Evolutionary conservation across 345 rosid genomes (phyloP).

Genomic region (thale cress (Arabidopsis thaliana)): DNA sequence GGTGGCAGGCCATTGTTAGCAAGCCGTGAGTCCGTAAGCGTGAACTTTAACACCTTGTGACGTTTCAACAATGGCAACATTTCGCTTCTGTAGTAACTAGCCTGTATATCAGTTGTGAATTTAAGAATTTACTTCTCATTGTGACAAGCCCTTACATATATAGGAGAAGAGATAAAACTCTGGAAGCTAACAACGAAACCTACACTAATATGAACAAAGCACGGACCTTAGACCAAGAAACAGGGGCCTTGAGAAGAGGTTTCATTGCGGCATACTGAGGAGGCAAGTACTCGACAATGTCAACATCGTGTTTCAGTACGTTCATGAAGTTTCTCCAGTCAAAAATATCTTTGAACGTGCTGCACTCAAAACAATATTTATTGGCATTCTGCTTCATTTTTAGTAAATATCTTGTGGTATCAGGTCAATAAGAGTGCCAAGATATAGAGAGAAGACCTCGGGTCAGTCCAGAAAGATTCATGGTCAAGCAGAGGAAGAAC

Average conservation of each 20-base stretch:
- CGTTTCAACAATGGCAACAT: slow-evolving; percentile 67
- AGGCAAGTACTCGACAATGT: slow-evolving; percentile 82
- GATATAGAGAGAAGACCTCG: slow-evolving; percentile 61
- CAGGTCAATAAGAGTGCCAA: slow-evolving; percentile 13
- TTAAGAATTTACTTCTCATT: slow-evolving; percentile 17
- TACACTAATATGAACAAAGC: slow-evolving; percentile 5
- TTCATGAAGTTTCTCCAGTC: slow-evolving; percentile 92
- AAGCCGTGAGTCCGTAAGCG: slow-evolving; percentile 88
- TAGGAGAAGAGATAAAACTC: slow-evolving; percentile 28
- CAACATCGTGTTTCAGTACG: slow-evolving; percentile 69
- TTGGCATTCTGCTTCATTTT: not conserved
- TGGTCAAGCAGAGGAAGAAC: slow-evolving; percentile 97
- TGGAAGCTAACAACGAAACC: slow-evolving; percentile 9
- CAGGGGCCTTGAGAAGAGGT: slow-evolving; percentile 80
- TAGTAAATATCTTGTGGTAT: not conserved
- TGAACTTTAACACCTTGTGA: slow-evolving; percentile 83
- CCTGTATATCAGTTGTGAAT: slow-evolving; percentile 55
- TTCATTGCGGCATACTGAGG: slow-evolving; percentile 51
- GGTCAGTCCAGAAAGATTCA: slow-evolving; percentile 95
- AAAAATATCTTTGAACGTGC: slow-evolving; percentile 90
- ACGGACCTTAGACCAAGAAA: slow-evolving; percentile 98
- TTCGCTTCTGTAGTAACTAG: slow-evolving; percentile 86
- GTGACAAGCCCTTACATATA: slow-evolving; percentile 2
- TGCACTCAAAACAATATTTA: slow-evolving; percentile 43
- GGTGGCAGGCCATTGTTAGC: slow-evolving; percentile 80